Percentiles rank a stretch among this genome's conserved stretches.
Conservation (phyloP, 805 yeast species). For the Yarrowia sp. region DNA sequence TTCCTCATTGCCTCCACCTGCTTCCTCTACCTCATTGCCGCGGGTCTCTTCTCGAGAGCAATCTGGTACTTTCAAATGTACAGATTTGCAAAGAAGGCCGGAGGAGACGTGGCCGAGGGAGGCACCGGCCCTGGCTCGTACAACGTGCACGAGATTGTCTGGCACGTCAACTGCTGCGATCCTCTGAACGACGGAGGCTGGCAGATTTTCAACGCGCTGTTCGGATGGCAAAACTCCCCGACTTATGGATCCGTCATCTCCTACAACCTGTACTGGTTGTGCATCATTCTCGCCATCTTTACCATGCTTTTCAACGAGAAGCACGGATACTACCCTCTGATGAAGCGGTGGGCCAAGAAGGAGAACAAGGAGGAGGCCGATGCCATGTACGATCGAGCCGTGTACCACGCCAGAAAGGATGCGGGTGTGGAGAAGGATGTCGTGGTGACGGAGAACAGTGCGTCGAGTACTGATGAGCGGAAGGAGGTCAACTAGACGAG, state of each 20-base stretch:
- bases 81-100: slow-evolving; percentile 67
- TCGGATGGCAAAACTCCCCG: slow-evolving; percentile 98
- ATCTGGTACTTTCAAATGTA: slow-evolving; percentile 86
- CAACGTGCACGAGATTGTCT: slow-evolving; percentile 76
- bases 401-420: slow-evolving; percentile 9
- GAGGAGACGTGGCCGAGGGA: slow-evolving; percentile 93
- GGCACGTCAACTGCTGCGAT: slow-evolving; percentile 98
- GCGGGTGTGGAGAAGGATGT: neutral
- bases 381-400: slow-evolving; percentile 17
- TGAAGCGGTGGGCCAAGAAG: slow-evolving; percentile 35
- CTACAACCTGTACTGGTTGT: slow-evolving; percentile 89
- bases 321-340: slow-evolving; percentile 54
- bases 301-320: slow-evolving; percentile 85
- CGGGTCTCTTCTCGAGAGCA: slow-evolving; percentile 93
- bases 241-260: slow-evolving; percentile 90
- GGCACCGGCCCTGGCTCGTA: slow-evolving; percentile 97
- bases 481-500: neutral
- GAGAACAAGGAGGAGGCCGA: slow-evolving; percentile 3
- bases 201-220: slow-evolving; percentile 92
- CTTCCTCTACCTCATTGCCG: slow-evolving; percentile 85
- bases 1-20: slow-evolving; percentile 89
- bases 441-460: neutral
- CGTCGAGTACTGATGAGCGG: slow-evolving; percentile 4
- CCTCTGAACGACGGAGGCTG: slow-evolving; percentile 93
- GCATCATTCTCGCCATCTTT: slow-evolving; percentile 60